Evolutionary conservation across 2,329 filamentous ascomycete species (phyloP).

Genomic region (Fusarium annulatum): DNA sequence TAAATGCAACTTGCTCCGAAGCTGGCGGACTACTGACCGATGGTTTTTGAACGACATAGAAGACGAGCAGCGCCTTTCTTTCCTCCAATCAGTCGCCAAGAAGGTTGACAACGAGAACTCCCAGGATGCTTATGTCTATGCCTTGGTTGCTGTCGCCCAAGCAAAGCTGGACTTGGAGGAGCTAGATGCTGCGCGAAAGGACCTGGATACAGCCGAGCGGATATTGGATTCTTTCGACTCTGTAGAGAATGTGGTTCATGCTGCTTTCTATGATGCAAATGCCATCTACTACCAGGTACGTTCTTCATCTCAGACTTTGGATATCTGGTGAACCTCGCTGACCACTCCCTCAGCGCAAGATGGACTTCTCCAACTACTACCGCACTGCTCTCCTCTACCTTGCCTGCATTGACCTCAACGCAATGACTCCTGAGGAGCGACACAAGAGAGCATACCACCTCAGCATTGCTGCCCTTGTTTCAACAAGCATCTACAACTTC

Average conservation of each 20-base stretch:
- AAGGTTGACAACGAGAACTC: slow-evolving; percentile 93
- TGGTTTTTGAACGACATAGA: slow-evolving; percentile 62
- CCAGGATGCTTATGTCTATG: slow-evolving; percentile 96
- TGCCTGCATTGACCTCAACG: slow-evolving; percentile 88
- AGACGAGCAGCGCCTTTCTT: slow-evolving; percentile 84
- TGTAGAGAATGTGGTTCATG: slow-evolving; percentile 94
- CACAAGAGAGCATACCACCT: slow-evolving; percentile 90
- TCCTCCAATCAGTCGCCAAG: slow-evolving; percentile 83
- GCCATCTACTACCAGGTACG: slow-evolving; percentile 89
- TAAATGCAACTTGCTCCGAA: slow-evolving; percentile 7
- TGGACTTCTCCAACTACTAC: slow-evolving; percentile 97
- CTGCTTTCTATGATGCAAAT: slow-evolving; percentile 94
- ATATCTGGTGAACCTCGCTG: slow-evolving; percentile 50
- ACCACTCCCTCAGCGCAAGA: slow-evolving; percentile 65
- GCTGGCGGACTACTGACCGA: slow-evolving; percentile 20
- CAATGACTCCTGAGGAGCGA: slow-evolving; percentile 79
- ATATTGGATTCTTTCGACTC: slow-evolving; percentile 93
- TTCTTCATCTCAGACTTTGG: neutral
- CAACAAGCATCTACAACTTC: slow-evolving; percentile 98
- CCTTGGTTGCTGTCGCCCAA: slow-evolving; percentile 87
- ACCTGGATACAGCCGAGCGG: slow-evolving; percentile 86
- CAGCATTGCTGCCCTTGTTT: slow-evolving; percentile 90
- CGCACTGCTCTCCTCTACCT: slow-evolving; percentile 97
- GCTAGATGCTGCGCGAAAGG: slow-evolving; percentile 83
- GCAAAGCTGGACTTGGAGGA: slow-evolving; percentile 86